Evolutionary conservation across 2,329 filamentous ascomycete species (phyloP), one percentile per base, ranked within the genome.

Genomic region (Cladosporium sphaerospermum): DNA sequence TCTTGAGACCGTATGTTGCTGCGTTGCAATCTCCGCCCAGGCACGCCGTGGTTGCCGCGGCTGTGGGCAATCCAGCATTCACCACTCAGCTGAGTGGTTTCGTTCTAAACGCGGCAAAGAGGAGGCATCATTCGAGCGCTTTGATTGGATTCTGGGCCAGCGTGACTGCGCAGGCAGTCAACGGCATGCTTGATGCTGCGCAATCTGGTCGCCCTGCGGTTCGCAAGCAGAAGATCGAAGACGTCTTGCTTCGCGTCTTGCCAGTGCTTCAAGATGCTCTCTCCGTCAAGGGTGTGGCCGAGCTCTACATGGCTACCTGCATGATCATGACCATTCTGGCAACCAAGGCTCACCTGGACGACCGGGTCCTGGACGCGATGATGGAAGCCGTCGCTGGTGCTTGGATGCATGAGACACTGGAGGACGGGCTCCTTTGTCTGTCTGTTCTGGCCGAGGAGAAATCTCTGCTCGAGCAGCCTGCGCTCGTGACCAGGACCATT

Each of bases 81-180:
- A 82, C 96, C 57, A 77, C 84, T 1, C 75, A 82, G 9, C 76
- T 97, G 51, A 96, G 93, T 61, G 76, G 82, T 52, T 89, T 95
- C 71, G 84, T 89, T 10, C 73, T 96, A 28, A 82, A 85, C 54
- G 83, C 88, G 19, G 85, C 89, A 65, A 80, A 82, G 50, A 76
- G 80, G 39, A 80, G 83, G 50, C 84, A 88, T 54, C 84, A 92
- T 51, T 88, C 93, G 61, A 82, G 88, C 37, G 82, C 84, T 1
- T 73, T 96, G 55, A 73, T 96, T 52, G 86, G 88, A 0, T 96
- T 99, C 67, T 99, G 93, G 92, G 89, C 87, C 4, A 86, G 89
- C 43, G 78, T 96, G 48, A 85, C 88, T 68, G 89, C 89, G 0
- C 91, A 99, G 70, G 84, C 91, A 9, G 79, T 95, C 54, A 87